Base-by-base conservation (phyloP, 2,329 filamentous ascomycete species). In the Tolypocladium cylindrosporum region DNA sequence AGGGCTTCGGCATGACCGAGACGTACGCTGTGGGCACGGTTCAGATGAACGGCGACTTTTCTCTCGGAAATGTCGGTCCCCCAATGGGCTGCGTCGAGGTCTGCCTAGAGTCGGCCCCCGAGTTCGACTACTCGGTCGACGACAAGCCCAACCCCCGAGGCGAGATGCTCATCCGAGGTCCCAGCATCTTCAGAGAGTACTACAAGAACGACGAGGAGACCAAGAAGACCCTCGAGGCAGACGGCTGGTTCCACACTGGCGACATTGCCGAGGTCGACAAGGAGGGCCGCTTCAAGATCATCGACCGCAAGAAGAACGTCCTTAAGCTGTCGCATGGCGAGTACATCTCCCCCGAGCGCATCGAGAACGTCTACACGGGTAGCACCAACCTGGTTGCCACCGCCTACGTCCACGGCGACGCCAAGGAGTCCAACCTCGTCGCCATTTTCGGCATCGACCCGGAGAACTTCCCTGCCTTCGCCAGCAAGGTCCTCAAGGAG, bases 221-320 rank as follows among this genome's bases (percentile, higher is more conserved):
- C 1, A 75, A 78, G 59, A 94, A 94, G 74, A 80, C 87, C 0
- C 79, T 97, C 52, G 90, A 93, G 10, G 78, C 87, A 39, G 91
- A 97, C 63, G 94, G 94, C 61, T 99, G 94, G 94, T 97, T 99
- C 83, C 89, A 89, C 71, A 97, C 91, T 0, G 94, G 94, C 57
- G 94, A 99, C 67, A 93, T 99, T 63, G 90, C 86, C 68, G 83
- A 86, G 62, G 80, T 99, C 31, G 94, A 99, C 73, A 85, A 86
- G 64, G 74, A 89, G 68, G 94, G 94, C 61, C 90, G 92, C 60
- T 88, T 97, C 79, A 86, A 84, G 74, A 96, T 99, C 73, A 88
- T 99, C 67, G 94, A 99, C 74, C 91, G 94, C 67, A 88, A 91
- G 76, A 99, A 99, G 88, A 97, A 97, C 75, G 90, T 99, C n/a